phyloP scores from a whole-genome alignment of 2,329 filamentous ascomycete species.

The Ciborinia camelliae region DNA sequence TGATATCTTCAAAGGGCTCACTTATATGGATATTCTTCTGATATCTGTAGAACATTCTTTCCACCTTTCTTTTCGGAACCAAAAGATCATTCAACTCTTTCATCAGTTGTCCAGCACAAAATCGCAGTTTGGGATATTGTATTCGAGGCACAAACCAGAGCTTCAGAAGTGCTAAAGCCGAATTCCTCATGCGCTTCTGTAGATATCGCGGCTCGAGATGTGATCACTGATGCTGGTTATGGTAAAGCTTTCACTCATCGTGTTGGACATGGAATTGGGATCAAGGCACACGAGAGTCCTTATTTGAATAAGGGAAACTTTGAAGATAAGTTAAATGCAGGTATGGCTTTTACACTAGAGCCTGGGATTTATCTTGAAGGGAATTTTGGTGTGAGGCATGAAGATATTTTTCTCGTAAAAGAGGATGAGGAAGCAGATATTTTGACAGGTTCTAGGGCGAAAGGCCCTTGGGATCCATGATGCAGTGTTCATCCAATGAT shows the following conservation, averaged over 20 bases:
- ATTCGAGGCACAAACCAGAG: constrained; percentile 57
- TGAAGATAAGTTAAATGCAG: constrained; percentile 45
- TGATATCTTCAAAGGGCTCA: constrained; percentile 45
- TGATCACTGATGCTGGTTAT: constrained; percentile 58
- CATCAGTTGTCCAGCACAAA: constrained; percentile 44
- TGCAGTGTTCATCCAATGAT: background rate
- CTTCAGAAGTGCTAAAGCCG: constrained; percentile 48
- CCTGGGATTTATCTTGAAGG: constrained; percentile 59
- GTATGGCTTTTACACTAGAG: constrained; percentile 63
- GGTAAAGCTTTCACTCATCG: constrained; percentile 58
- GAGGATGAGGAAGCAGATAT: constrained; percentile 52
- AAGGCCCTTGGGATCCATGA: constrained; percentile 51
- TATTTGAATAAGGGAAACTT: constrained; percentile 62
- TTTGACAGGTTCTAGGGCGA: constrained; percentile 51
- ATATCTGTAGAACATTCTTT: constrained; percentile 62
- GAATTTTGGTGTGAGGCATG: constrained; percentile 59
- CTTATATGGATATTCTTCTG: constrained; percentile 59
- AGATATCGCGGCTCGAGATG: constrained; percentile 55
- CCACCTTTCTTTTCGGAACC: constrained; percentile 38
- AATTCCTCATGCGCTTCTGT: constrained; percentile 56
- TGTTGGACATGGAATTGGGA: constrained; percentile 61
- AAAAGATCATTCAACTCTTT: constrained; percentile 17
- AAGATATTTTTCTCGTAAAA: constrained; percentile 58
- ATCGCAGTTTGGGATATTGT: constrained; percentile 58
- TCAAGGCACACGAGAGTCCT: constrained; percentile 63